Conservation (phyloP, 305 asterid genomes). For the Fraxinus nigra region DNA sequence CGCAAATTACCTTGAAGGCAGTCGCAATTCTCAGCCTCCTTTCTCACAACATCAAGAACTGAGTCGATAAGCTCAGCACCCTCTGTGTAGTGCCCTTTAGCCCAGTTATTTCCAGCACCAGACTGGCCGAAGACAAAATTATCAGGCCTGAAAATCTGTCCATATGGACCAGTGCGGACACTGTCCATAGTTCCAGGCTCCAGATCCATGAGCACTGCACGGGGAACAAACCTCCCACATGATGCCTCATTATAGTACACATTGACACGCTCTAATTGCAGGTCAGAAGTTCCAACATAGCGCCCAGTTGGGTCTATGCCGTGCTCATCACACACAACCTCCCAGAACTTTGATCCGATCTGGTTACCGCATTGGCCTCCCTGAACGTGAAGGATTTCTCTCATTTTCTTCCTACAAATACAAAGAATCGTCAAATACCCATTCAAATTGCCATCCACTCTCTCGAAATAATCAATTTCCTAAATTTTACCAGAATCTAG, state of each 20-base stretch:
- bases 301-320: slow-evolving; percentile 31
- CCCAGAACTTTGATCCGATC: slow-evolving; percentile 20
- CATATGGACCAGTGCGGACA: slow-evolving; percentile 27
- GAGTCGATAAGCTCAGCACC: slow-evolving; percentile 22
- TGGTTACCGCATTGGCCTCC: slow-evolving; percentile 22
- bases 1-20: slow-evolving; percentile 24
- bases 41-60: slow-evolving; percentile 20
- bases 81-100: slow-evolving; percentile 19
- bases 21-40: slow-evolving; percentile 21
- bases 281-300: slow-evolving; percentile 28
- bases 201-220: slow-evolving; percentile 34
- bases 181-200: slow-evolving; percentile 35
- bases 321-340: slow-evolving; percentile 27
- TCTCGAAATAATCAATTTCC: background rate
- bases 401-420: slow-evolving; percentile 1
- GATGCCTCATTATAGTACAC: slow-evolving; percentile 30
- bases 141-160: slow-evolving; percentile 19
- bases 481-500: background rate
- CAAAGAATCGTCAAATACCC: background rate
- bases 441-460: background rate
- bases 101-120: slow-evolving; percentile 20
- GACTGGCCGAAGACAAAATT: slow-evolving; percentile 15
- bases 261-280: slow-evolving; percentile 28
- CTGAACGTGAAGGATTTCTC: slow-evolving; percentile 21
- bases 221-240: slow-evolving; percentile 27